These are phyloP conservation scores for Rhytidiadelphus loreus DNA, from an alignment of 225 moss, liverwort and hornwort species.

Conservation along the genomic window DNA sequence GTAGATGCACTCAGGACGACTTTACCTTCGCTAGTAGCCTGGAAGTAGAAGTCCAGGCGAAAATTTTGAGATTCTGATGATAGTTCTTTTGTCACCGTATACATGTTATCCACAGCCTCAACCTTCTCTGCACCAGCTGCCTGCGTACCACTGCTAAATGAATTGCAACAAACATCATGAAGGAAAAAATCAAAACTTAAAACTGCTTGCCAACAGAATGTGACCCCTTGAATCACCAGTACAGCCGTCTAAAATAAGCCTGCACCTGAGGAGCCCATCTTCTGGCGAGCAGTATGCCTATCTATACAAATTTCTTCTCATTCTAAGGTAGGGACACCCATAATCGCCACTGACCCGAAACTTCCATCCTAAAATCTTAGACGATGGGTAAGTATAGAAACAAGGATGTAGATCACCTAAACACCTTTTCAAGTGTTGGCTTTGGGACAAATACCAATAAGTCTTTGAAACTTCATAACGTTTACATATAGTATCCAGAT, in stretches of 20 bases:
- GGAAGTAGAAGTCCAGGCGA: constrained; percentile 67
- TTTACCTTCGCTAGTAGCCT: constrained; percentile 53
- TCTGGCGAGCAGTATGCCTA: background rate
- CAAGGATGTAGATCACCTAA: background rate
- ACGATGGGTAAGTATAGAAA: background rate
- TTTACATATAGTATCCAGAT: background rate
- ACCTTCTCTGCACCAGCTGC: constrained; percentile 75
- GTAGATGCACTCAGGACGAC: background rate
- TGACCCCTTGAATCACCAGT: background rate
- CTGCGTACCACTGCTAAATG: constrained; percentile 32
- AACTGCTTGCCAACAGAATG: background rate
- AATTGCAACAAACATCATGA: background rate
- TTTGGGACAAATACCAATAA: background rate
- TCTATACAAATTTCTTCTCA: background rate
- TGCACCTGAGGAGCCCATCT: background rate
- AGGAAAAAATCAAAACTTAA: background rate
- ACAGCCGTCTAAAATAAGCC: background rate
- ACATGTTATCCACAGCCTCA: constrained; percentile 52
- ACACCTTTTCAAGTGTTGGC: background rate
- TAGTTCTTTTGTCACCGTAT: constrained; percentile 58
- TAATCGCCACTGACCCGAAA: background rate
- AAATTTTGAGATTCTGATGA: constrained; percentile 57
- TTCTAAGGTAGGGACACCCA: background rate
- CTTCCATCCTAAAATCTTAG: background rate
- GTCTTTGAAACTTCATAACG: background rate